Conservation (phyloP, 73 alveolate species). For the Paramecium caudatum region DNA sequence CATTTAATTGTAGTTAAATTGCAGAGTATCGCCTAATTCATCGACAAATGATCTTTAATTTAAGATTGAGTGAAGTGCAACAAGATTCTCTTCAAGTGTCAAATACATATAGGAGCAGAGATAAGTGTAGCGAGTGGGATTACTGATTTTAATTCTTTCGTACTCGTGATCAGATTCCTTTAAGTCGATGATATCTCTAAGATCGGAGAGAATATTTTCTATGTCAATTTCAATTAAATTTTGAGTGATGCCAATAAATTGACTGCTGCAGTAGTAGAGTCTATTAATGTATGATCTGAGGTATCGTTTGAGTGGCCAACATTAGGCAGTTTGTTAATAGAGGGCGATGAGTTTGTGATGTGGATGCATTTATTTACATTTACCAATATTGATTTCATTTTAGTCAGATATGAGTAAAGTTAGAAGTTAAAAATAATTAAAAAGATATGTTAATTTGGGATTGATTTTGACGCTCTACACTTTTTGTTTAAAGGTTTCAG, state of each 20-base stretch:
- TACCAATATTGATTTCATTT: conserved; percentile 43
- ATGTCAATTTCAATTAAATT: conserved; percentile 24
- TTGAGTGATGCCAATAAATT: conserved; percentile 1
- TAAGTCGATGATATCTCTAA: neutral
- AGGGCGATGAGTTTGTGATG: neutral
- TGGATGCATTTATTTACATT: conserved; percentile 64
- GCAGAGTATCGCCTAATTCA: conserved; percentile 53
- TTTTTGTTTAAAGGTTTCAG: neutral
- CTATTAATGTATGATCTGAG: conserved; percentile 48
- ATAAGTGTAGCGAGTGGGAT: conserved; percentile 41
- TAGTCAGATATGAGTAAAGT: neutral
- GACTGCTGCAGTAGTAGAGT: neutral
- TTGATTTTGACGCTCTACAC: neutral
- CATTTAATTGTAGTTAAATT: neutral
- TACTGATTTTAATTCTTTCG: neutral
- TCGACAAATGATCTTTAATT: neutral
- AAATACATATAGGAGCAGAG: conserved; percentile 22
- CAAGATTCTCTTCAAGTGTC: conserved; percentile 30
- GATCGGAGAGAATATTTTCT: conserved; percentile 23
- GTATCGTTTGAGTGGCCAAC: conserved; percentile 61
- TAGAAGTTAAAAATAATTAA: conserved; percentile 31
- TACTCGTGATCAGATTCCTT: neutral
- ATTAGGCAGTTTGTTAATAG: neutral
- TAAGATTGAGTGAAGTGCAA: conserved; percentile 1
- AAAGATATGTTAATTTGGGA: conserved; percentile 54